A percentile compares a stretch with the other conserved stretches of the same genome.
Conservation (phyloP, 305 asterid genomes). For the Euphrasia arctica region DNA sequence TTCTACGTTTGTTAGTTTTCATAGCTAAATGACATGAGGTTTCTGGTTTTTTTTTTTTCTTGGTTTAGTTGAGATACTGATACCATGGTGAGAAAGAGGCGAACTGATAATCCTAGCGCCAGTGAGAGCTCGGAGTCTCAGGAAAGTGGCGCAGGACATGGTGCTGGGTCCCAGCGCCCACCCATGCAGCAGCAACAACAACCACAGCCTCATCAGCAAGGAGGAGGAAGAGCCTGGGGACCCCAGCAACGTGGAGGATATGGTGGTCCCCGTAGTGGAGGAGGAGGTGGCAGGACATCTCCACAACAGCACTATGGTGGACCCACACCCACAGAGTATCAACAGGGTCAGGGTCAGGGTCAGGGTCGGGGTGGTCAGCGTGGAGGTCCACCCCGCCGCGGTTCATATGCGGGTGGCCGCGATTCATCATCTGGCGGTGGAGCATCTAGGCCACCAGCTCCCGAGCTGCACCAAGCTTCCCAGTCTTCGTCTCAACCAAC, state of each 20-base stretch:
- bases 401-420: constrained; percentile 57
- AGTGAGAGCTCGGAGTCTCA: constrained; percentile 64
- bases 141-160: constrained; percentile 58
- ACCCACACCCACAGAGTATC: constrained; percentile 47
- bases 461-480: constrained; percentile 99
- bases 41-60: background rate
- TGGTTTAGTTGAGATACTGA: constrained; percentile 31
- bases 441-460: constrained; percentile 66
- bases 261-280: constrained; percentile 49
- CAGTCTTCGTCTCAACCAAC: constrained; percentile 52
- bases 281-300: constrained; percentile 50
- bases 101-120: constrained; percentile 53
- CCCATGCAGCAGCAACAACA: constrained; percentile 30
- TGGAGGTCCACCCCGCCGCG: constrained; percentile 56
- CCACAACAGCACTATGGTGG: constrained; percentile 56
- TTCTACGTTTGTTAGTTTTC: no score
- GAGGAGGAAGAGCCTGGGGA: constrained; percentile 66
- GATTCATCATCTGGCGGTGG: constrained; percentile 71
- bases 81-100: constrained; percentile 71
- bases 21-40: background rate
- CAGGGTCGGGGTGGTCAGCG: constrained; percentile 51
- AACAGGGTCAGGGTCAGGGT: constrained; percentile 33
- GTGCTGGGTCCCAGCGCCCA: constrained; percentile 51
- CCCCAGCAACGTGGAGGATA: constrained; percentile 72
- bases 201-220: constrained; percentile 51